Base-by-base conservation (phyloP, 2,329 filamentous ascomycete genomes). In the Verticillium tricorpus region DNA sequence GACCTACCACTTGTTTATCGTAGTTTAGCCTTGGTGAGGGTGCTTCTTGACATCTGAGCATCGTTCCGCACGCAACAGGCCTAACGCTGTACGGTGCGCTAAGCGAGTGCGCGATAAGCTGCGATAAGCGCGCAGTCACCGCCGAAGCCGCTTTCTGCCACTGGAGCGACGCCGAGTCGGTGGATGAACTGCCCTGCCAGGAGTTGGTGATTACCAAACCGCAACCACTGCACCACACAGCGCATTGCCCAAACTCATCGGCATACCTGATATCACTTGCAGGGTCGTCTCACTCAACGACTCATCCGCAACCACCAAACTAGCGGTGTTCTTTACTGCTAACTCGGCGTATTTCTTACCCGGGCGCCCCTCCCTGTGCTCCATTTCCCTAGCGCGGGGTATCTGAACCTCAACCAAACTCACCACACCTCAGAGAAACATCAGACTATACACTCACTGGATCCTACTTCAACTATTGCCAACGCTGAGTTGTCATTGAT, bases 31-130 rank as follows among this genome's bases (percentile, higher is more conserved):
- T 25, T n/a, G 9, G n/a, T 52, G 8, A 19, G 12, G 8, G 11
- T 19, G 11, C 11, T 11, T 22, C 19, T 12, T n/a, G 11, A 45
- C 17, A 11, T 52, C 34, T 35, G 9, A 52, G 12, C 7, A 52
- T 11, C 22, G n/a, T 52, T 14, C 39, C n/a, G 45, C 45, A 19
- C 9, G 45, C 19, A 12, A n/a, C n/a, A 5, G 45, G 9, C 22
- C n/a, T 52, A 52, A 35, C 34, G 34, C 34, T 22, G n/a, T 22
- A 52, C 3, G 5, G n/a, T 14, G 32, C 35, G 35, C 39, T 58
- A 61, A 61, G 34, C 60, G 62, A 63, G 39, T 32, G 32, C 37
- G 54, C 54, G 62, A 65, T 64, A 63, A 64, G 6, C 4, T 22
- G 25, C 25, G 62, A 65, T 64, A 58, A 58, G 57, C n/a, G 17